Percentiles rank a stretch among this genome's conserved stretches.
phyloP scores from a whole-genome alignment of 495 filamentous ascomycete species.

The Penicillium cosmopolitanum region DNA sequence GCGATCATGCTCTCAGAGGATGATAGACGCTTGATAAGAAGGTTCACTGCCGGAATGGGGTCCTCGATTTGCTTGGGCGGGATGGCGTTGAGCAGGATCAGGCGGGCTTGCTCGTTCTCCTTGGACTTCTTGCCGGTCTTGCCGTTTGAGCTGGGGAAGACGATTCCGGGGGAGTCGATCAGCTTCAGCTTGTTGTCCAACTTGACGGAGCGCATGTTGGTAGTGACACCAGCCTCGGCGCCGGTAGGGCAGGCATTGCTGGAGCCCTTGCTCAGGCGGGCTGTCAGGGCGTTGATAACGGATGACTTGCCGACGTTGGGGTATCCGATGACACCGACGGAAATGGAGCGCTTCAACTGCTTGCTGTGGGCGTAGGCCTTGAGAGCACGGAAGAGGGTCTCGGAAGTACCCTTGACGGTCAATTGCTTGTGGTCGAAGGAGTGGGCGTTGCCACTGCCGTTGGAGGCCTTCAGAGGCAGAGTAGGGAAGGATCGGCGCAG shows the following conservation, averaged over 20 bases:
- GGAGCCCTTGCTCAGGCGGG: conserved; percentile 70
- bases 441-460: conserved; percentile 80
- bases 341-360: conserved; percentile 85
- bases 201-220: conserved; percentile 84
- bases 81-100: conserved; percentile 87
- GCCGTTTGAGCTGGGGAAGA: conserved; percentile 70
- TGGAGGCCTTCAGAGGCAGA: conserved; percentile 85
- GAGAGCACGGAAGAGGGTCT: conserved; percentile 84
- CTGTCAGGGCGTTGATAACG: conserved; percentile 91
- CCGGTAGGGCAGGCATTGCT: conserved; percentile 81
- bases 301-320: conserved; percentile 98
- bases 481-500: conserved; percentile 92
- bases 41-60: conserved; percentile 79
- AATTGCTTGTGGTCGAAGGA: conserved; percentile 91
- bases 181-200: conserved; percentile 93
- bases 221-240: conserved; percentile 93
- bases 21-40: conserved; percentile 79
- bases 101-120: conserved; percentile 70
- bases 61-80: conserved; percentile 94
- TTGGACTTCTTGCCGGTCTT: conserved; percentile 57
- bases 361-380: conserved; percentile 86
- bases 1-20: conserved; percentile 68
- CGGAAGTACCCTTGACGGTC: conserved; percentile 82
- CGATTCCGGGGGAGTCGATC: conserved; percentile 93
- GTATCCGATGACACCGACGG: conserved; percentile 93